A percentile compares a stretch with the other conserved stretches of the same genome.
Conservation (phyloP, 1,284 basidiomycete species). For the Malassezia arunalokei region DNA sequence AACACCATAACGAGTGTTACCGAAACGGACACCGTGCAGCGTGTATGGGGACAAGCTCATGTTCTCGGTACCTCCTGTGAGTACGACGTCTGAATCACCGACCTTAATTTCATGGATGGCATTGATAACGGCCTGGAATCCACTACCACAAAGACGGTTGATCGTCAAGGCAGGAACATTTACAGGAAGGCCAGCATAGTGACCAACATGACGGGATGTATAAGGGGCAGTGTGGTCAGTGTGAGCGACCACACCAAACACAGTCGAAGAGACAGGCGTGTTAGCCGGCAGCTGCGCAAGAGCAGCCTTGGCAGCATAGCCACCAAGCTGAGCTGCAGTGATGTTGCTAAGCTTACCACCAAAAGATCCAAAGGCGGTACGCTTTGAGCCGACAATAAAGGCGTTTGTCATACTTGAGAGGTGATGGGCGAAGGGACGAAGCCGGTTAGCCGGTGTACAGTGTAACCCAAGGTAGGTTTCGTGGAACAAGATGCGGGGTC, state of each 20-base stretch:
- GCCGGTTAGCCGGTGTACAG: background rate
- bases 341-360: conserved; percentile 48
- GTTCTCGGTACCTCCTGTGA: conserved; percentile 91
- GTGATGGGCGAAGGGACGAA: background rate
- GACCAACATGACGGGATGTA: conserved; percentile 85
- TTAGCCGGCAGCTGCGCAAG: conserved; percentile 49
- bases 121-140: conserved; percentile 85
- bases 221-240: conserved; percentile 61
- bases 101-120: conserved; percentile 78
- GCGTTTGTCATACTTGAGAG: conserved; percentile 19
- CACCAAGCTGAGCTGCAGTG: conserved; percentile 48
- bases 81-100: conserved; percentile 73
- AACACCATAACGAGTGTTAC: conserved; percentile 48
- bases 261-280: conserved; percentile 48
- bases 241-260: conserved; percentile 41
- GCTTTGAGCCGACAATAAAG: conserved; percentile 48
- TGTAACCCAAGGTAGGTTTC: too few species aligned
- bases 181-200: conserved; percentile 60
- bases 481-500: too few species aligned
- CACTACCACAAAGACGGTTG: conserved; percentile 82
- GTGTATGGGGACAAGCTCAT: conserved; percentile 78
- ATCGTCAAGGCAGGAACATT: conserved; percentile 52
- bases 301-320: conserved; percentile 51
- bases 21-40: conserved; percentile 47
- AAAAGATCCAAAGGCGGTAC: conserved; percentile 53